These are phyloP conservation scores for Larix sibirica DNA, from an alignment of 83 land plant genomes.

Conservation along the genomic window DNA sequence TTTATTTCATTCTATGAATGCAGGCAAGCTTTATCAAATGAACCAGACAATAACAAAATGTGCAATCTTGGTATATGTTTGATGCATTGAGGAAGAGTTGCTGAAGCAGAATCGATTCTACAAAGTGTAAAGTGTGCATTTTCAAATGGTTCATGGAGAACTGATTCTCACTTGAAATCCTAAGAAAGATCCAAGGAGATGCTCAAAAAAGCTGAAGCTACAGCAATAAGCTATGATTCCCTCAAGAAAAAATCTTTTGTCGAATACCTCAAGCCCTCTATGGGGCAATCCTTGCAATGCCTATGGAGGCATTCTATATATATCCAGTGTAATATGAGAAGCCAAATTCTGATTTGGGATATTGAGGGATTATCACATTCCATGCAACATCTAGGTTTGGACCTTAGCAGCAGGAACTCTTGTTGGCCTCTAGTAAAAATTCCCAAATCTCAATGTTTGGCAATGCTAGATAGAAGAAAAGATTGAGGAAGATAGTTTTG, in stretches of 20 bases:
- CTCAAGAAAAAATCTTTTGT: not conserved
- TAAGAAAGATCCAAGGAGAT: slow-evolving; percentile 94
- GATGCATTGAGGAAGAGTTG: slow-evolving; percentile 91
- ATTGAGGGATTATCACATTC: not conserved
- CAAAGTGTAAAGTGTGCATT: slow-evolving; percentile 74
- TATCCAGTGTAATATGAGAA: not conserved
- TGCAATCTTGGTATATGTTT: slow-evolving; percentile 98
- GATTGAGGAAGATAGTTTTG: slow-evolving; percentile 26
- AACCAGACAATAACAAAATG: slow-evolving; percentile 96
- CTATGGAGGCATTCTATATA: slow-evolving; percentile 3
- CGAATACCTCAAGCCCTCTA: slow-evolving; percentile 31
- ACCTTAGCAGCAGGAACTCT: not conserved
- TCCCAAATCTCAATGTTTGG: not conserved
- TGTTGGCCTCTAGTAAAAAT: not conserved
- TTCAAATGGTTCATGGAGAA: slow-evolving; percentile 55
- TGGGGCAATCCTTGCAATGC: slow-evolving; percentile 45
- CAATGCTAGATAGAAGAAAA: slow-evolving; percentile 8
- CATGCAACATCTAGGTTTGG: slow-evolving; percentile 6
- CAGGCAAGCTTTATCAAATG: slow-evolving; percentile 78
- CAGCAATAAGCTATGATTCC: slow-evolving; percentile 21
- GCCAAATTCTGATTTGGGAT: not conserved
- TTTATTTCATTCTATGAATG: slow-evolving; percentile 21
- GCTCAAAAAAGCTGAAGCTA: slow-evolving; percentile 81
- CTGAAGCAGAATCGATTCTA: slow-evolving; percentile 81
- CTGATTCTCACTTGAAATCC: slow-evolving; percentile 95